Evolutionary conservation across 352 stramenopile species (phyloP).

Genomic region (Globisporangium carolinianum): DNA sequence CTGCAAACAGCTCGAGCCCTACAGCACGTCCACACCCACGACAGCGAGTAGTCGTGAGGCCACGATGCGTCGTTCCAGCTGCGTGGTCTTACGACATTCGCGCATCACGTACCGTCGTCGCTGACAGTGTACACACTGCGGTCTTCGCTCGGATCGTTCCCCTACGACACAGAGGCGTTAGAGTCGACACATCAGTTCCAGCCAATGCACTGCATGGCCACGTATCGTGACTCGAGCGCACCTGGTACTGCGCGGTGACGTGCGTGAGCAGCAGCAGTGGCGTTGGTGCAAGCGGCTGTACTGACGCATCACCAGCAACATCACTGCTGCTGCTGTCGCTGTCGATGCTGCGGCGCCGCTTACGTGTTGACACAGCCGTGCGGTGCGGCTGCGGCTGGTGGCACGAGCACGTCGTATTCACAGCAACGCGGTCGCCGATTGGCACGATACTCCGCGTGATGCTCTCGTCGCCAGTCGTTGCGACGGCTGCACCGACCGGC

Average conservation of each 20-base stretch:
- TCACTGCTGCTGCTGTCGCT: not conserved
- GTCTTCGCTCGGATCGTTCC: conserved; percentile 62
- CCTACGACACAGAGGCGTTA: conserved; percentile 11
- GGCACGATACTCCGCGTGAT: conserved; percentile 8
- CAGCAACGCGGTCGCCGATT: not conserved
- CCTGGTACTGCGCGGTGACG: conserved; percentile 54
- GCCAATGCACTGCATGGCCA: not conserved
- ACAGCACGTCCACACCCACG: not conserved
- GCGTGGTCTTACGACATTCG: too few species aligned
- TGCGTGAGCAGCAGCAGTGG: conserved; percentile 20
- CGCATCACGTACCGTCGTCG: conserved; percentile 14
- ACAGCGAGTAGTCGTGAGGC: too few species aligned
- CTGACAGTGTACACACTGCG: conserved; percentile 50
- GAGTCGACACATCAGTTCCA: not conserved
- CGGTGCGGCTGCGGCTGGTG: conserved; percentile 1
- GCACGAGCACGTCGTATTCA: conserved; percentile 14
- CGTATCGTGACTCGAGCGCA: conserved; percentile 4
- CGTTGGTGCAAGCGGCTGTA: too few species aligned
- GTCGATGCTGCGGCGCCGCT: conserved; percentile 9
- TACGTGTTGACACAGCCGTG: not conserved
- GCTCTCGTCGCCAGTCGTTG: conserved; percentile 5
- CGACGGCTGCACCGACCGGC: conserved; percentile 22
- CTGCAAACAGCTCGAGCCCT: conserved; percentile 44
- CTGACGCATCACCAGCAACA: not conserved
- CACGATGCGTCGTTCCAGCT: too few species aligned